phyloP scores from a whole-genome alignment of 352 stramenopile genomes.

The Globisporangium lucens region DNA sequence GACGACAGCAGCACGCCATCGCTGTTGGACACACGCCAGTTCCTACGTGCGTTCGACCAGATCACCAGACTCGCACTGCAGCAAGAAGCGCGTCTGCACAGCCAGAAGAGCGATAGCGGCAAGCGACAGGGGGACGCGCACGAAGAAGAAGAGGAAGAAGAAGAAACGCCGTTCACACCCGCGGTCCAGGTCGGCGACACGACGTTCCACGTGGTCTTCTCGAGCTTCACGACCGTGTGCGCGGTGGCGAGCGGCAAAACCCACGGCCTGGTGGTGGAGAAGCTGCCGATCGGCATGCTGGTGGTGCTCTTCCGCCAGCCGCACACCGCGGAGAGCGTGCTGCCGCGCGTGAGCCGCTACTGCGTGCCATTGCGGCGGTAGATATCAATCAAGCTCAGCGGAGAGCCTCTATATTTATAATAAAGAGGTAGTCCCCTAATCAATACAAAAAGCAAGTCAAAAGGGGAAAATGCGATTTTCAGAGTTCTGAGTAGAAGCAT shows the following conservation, averaged over 20 bases:
- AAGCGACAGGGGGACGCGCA: background rate
- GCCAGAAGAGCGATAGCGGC: background rate
- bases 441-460: too few species aligned
- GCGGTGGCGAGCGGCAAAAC: slow-evolving; percentile 32
- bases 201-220: slow-evolving; percentile 41
- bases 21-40: slow-evolving; percentile 19
- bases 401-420: too few species aligned
- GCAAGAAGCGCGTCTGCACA: slow-evolving; percentile 11
- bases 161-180: slow-evolving; percentile 15
- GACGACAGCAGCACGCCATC: background rate
- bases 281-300: slow-evolving; percentile 50
- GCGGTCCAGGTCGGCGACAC: slow-evolving; percentile 29
- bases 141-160: background rate
- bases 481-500: too few species aligned
- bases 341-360: slow-evolving; percentile 29
- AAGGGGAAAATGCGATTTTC: too few species aligned
- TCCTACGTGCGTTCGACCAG: slow-evolving; percentile 37
- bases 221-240: slow-evolving; percentile 43
- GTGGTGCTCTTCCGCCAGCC: slow-evolving; percentile 40
- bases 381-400: too few species aligned
- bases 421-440: too few species aligned
- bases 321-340: slow-evolving; percentile 30
- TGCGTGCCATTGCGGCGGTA: slow-evolving; percentile 26
- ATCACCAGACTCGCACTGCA: slow-evolving; percentile 39
- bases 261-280: slow-evolving; percentile 40